Conservation (phyloP, 495 filamentous ascomycete genomes). For the Penicillium cataractarum region DNA sequence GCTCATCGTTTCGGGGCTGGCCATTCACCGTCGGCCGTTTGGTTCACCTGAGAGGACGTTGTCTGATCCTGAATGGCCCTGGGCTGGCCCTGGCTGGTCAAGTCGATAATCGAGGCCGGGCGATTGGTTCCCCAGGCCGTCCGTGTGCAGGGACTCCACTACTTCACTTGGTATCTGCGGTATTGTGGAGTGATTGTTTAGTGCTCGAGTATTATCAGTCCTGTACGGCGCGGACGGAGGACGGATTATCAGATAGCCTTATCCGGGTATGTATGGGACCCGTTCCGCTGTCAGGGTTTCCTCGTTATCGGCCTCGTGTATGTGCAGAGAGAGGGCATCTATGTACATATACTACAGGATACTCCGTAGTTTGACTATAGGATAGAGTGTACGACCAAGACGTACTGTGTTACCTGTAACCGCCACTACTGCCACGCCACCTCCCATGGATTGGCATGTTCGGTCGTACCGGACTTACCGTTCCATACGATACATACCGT, state of each 20-base stretch:
- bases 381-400: too few species aligned
- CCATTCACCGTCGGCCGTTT: background rate
- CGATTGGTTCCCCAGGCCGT: background rate
- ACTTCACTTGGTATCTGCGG: conserved; percentile 1
- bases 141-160: background rate
- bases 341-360: background rate
- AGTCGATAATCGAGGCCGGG: conserved; percentile 1
- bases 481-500: background rate
- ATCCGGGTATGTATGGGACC: background rate
- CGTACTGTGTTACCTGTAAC: background rate
- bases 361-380: too few species aligned
- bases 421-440: conserved; percentile 28
- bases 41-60: conserved; percentile 4
- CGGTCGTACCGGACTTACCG: background rate
- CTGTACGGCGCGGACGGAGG: too few species aligned
- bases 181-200: background rate
- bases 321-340: background rate
- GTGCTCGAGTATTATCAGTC: too few species aligned
- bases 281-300: background rate
- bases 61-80: conserved; percentile 4
- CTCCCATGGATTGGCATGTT: background rate
- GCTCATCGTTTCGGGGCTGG: background rate
- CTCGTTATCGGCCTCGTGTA: background rate
- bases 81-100: conserved; percentile 2
- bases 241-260: background rate